phyloP scores from a whole-genome alignment of 305 asterid species.

The Fraxinus platypoda region DNA sequence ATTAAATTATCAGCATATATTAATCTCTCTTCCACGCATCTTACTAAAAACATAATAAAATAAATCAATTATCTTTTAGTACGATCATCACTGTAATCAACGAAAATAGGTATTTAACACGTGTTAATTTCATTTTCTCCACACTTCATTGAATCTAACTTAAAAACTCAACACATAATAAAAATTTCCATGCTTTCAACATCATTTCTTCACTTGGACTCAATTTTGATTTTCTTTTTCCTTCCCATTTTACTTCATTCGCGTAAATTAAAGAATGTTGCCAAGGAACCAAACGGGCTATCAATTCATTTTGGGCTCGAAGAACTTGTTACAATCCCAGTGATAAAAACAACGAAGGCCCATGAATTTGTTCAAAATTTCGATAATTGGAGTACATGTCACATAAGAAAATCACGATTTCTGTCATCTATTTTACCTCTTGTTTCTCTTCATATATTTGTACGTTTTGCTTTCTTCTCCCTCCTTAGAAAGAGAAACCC shows the following conservation, averaged over 20 bases:
- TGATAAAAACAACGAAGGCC: background rate
- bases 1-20: background rate
- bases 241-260: background rate
- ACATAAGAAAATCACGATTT: background rate
- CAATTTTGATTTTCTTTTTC: background rate
- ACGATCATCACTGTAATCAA: background rate
- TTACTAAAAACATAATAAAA: background rate
- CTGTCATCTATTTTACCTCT: slow-evolving; percentile 23
- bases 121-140: background rate
- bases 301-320: background rate
- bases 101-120: background rate
- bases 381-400: background rate
- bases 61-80: background rate
- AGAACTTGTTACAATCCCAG: background rate
- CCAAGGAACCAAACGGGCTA: background rate
- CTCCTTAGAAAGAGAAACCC: slow-evolving; percentile 19
- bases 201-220: background rate
- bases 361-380: background rate
- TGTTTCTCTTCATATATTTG: slow-evolving; percentile 12
- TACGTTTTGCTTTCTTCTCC: slow-evolving; percentile 16
- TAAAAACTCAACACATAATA: background rate
- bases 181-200: background rate
- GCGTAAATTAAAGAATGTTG: background rate
- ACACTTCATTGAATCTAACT: background rate
- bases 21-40: background rate